Conservation (phyloP, 768 basidiomycete genomes). For the Termitomyces bulborhizus region DNA sequence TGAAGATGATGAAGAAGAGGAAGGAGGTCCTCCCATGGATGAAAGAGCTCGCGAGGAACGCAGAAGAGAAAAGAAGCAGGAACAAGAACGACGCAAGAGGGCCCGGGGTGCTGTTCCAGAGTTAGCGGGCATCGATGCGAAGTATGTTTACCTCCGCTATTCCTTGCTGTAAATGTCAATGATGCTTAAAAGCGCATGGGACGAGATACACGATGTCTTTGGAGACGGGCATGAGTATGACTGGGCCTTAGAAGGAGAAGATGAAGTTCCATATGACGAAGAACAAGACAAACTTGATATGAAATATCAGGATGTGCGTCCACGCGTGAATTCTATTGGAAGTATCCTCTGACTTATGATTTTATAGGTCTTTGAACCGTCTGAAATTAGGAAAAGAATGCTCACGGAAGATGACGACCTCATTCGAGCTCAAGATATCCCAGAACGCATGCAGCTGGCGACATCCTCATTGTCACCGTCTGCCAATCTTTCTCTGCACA, state of each 20-base stretch:
- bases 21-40: constrained; percentile 62
- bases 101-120: constrained; percentile 61
- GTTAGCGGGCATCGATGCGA: constrained; percentile 75
- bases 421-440: constrained; percentile 85
- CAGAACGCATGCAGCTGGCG: constrained; percentile 92
- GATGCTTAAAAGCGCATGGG: constrained; percentile 66
- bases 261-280: constrained; percentile 44
- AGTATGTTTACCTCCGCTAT: constrained; percentile 40
- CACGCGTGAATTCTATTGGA: background rate
- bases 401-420: constrained; percentile 92
- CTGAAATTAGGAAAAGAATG: constrained; percentile 85
- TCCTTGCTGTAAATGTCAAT: background rate
- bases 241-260: constrained; percentile 86
- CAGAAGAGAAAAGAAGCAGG: constrained; percentile 58
- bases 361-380: constrained; percentile 90
- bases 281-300: constrained; percentile 61
- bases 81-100: constrained; percentile 63
- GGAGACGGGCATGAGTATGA: constrained; percentile 96
- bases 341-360: background rate
- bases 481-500: constrained; percentile 54
- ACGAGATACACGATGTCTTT: constrained; percentile 93
- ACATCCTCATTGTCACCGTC: constrained; percentile 74
- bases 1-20: constrained; percentile 77
- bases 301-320: constrained; percentile 75
- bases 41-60: constrained; percentile 74